These are phyloP conservation scores for Lactifluus subvellereus DNA, from an alignment of 768 basidiomycete genomes.

Conservation along the genomic window DNA sequence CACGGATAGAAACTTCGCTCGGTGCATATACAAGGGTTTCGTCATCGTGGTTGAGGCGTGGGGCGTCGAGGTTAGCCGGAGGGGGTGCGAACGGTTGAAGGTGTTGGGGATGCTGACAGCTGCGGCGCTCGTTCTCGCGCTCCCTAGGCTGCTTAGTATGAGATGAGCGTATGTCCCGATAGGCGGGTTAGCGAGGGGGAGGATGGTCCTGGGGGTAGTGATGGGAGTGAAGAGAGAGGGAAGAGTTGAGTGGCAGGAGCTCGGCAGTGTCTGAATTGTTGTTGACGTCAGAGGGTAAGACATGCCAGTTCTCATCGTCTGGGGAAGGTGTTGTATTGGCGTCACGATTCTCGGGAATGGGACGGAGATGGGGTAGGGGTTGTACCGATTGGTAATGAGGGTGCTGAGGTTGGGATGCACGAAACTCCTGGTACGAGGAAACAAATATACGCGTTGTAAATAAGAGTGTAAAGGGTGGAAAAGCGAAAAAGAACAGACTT, in stretches of 20 bases:
- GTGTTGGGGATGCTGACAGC: constrained; percentile 54
- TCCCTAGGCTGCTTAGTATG: constrained; percentile 5
- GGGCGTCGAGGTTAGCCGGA: constrained; percentile 11
- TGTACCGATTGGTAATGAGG: no score
- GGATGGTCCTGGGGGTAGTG: constrained; percentile 41
- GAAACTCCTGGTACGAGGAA: no score
- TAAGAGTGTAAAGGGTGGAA: no score
- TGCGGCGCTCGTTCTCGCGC: constrained; percentile 29
- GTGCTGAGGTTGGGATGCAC: no score
- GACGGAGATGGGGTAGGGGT: no score
- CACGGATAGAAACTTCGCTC: constrained; percentile 28
- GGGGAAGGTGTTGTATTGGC: background rate
- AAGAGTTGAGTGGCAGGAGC: constrained; percentile 28
- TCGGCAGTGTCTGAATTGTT: background rate
- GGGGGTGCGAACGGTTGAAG: constrained; percentile 43
- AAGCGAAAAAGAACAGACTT: no score
- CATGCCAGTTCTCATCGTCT: constrained; percentile 1
- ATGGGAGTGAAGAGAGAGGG: constrained; percentile 49
- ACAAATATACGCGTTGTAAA: no score
- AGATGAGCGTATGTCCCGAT: no score
- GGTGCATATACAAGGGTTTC: constrained; percentile 25
- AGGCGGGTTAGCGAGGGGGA: constrained; percentile 27
- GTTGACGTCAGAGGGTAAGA: no score
- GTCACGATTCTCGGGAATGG: background rate
- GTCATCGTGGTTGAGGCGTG: constrained; percentile 31